These are phyloP conservation scores for Alternaria arbusti DNA, from an alignment of 2,329 filamentous ascomycete species.

Conservation along the genomic window DNA sequence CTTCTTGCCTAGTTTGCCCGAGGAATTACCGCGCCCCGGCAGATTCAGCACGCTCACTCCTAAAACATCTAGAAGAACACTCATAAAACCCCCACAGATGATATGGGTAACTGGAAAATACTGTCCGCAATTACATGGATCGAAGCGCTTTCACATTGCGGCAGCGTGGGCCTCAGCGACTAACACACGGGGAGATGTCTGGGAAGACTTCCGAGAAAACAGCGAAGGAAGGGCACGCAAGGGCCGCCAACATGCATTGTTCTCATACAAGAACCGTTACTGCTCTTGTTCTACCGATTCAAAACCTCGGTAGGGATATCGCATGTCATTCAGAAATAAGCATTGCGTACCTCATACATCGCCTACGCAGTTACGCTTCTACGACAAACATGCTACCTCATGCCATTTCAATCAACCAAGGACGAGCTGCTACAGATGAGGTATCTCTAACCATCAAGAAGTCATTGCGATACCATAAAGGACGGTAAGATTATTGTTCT, in stretches of 20 bases:
- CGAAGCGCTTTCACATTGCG: neutral
- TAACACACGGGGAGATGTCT: neutral
- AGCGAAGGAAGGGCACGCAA: neutral
- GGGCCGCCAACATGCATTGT: neutral
- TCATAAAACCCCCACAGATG: neutral
- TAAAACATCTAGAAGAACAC: neutral
- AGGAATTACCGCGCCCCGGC: neutral
- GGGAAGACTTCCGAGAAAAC: neutral
- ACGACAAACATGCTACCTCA: neutral
- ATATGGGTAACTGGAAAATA: neutral
- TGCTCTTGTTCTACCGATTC: neutral
- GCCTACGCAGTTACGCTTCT: neutral
- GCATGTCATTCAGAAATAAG: neutral
- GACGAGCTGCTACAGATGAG: neutral
- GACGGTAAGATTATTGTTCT: accelerated
- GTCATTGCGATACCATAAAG: neutral
- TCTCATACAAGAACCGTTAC: neutral
- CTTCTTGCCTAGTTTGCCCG: neutral
- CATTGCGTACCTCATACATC: neutral
- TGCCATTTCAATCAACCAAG: neutral
- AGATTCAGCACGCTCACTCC: neutral
- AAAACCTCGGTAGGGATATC: neutral
- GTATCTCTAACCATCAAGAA: neutral
- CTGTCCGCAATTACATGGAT: neutral
- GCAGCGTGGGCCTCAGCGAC: neutral